Conservation (phyloP, 768 basidiomycete genomes). For the Gloeostereum incarnatum region DNA sequence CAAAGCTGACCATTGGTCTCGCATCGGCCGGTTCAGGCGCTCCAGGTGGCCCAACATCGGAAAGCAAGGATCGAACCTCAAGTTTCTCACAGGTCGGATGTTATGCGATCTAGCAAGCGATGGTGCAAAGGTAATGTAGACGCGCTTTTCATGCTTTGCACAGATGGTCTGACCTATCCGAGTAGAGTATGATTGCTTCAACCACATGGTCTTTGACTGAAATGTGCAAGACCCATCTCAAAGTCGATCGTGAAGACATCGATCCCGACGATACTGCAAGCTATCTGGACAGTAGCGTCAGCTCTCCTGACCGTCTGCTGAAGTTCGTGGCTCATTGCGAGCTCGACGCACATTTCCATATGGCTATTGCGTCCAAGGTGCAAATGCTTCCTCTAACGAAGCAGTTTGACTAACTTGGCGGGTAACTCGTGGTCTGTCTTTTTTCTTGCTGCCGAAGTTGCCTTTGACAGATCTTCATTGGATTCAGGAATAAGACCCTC, state of each 20-base stretch:
- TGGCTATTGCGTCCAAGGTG: slow-evolving; percentile 93
- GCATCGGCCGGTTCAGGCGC: slow-evolving; percentile 83
- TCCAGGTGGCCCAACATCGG: slow-evolving; percentile 77
- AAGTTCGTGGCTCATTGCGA: slow-evolving; percentile 93
- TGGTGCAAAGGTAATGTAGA: slow-evolving; percentile 65
- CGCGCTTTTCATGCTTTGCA: not conserved
- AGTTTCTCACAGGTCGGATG: slow-evolving; percentile 76
- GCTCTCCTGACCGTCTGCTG: slow-evolving; percentile 66
- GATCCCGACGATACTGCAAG: slow-evolving; percentile 91
- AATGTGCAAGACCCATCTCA: slow-evolving; percentile 89
- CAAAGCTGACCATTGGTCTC: slow-evolving; percentile 90
- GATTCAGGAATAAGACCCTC: slow-evolving; percentile 84
- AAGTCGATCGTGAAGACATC: slow-evolving; percentile 82
- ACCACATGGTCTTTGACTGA: slow-evolving; percentile 98
- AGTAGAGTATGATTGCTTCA: slow-evolving; percentile 89
- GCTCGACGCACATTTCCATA: slow-evolving; percentile 92
- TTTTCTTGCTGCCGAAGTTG: not conserved
- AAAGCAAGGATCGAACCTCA: slow-evolving; percentile 75
- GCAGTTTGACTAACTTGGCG: slow-evolving; percentile 90
- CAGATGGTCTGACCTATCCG: not conserved
- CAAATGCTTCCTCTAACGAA: slow-evolving; percentile 89
- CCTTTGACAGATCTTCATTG: not conserved
- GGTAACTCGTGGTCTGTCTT: slow-evolving; percentile 82
- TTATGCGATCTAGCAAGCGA: slow-evolving; percentile 93
- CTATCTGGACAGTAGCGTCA: slow-evolving; percentile 80